Evolutionary conservation across 2,329 filamentous ascomycete species (phyloP).

Genomic region (Plectosphaerella cucumerina): DNA sequence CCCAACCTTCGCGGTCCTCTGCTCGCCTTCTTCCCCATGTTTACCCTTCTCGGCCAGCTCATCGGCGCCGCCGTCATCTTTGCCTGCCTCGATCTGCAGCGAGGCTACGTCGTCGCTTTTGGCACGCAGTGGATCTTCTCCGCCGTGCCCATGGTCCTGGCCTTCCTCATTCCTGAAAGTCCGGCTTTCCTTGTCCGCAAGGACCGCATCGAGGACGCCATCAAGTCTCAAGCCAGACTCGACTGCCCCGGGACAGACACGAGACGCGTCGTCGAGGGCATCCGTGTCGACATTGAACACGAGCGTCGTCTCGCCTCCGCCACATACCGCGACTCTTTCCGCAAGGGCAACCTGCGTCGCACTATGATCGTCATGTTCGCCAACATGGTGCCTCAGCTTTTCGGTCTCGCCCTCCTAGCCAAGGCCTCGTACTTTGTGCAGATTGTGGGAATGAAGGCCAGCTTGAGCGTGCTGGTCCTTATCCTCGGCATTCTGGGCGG

Average conservation of each 20-base stretch:
- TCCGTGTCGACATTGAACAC: constrained; percentile 44
- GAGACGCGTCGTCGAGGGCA: constrained; percentile 34
- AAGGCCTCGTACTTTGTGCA: constrained; percentile 35
- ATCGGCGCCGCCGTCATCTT: constrained; percentile 39
- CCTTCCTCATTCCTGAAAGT: constrained; percentile 44
- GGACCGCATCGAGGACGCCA: constrained; percentile 30
- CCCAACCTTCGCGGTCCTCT: constrained; percentile 38
- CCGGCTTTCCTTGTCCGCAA: constrained; percentile 44
- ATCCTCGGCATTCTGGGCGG: constrained; percentile 41
- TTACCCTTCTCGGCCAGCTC: constrained; percentile 43
- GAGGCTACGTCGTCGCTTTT: constrained; percentile 35
- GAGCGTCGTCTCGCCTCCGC: constrained; percentile 22
- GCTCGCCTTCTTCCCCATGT: constrained; percentile 44
- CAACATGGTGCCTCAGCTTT: constrained; percentile 36
- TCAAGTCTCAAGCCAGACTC: constrained; percentile 44
- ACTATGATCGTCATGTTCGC: constrained; percentile 37
- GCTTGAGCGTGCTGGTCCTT: constrained; percentile 34
- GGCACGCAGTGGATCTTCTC: constrained; percentile 41
- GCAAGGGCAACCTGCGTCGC: constrained; percentile 33
- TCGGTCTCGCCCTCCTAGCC: constrained; percentile 38
- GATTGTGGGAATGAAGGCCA: constrained; percentile 26
- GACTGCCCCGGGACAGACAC: constrained; percentile 34
- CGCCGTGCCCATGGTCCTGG: constrained; percentile 33
- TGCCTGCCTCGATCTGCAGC: constrained; percentile 19
- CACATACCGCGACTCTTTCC: constrained; percentile 40